These are phyloP conservation scores for Curvularia sp. DNA, from an alignment of 2,329 filamentous ascomycete species.

Conservation along the genomic window DNA sequence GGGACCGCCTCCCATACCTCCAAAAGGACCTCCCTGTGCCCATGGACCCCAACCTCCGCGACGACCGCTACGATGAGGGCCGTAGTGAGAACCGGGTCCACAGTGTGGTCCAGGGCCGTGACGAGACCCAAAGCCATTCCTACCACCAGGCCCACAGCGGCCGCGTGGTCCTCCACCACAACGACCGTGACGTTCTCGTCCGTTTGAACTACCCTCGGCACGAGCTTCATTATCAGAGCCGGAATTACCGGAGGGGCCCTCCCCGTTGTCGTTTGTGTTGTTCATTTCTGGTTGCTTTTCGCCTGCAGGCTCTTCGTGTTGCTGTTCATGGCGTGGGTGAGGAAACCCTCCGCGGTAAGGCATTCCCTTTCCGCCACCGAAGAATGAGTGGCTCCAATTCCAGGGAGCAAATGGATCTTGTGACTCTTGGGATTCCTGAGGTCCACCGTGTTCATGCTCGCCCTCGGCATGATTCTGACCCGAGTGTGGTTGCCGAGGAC, in stretches of 20 bases:
- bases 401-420: constrained; percentile 40
- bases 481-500: constrained; percentile 50
- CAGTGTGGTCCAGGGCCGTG: constrained; percentile 23
- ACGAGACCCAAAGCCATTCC: constrained; percentile 26
- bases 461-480: constrained; percentile 42
- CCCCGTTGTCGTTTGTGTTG: constrained; percentile 36
- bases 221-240: constrained; percentile 35
- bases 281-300: constrained; percentile 27
- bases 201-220: constrained; percentile 16
- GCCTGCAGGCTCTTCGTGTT: constrained; percentile 23
- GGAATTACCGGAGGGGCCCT: constrained; percentile 40
- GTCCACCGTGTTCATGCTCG: constrained; percentile 32
- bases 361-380: constrained; percentile 35
- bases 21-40: constrained; percentile 28
- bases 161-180: constrained; percentile 32
- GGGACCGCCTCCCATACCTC: constrained; percentile 11
- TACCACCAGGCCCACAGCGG: constrained; percentile 33
- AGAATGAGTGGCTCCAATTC: constrained; percentile 46
- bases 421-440: constrained; percentile 24
- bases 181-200: constrained; percentile 30
- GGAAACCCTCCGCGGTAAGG: constrained; percentile 43
- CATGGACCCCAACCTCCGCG: constrained; percentile 40
- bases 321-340: constrained; percentile 31
- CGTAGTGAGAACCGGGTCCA: constrained; percentile 20
- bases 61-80: constrained; percentile 24